These are phyloP conservation scores for Colletotrichum magnum DNA, from an alignment of 2,329 filamentous ascomycete genomes.

Conservation along the genomic window DNA sequence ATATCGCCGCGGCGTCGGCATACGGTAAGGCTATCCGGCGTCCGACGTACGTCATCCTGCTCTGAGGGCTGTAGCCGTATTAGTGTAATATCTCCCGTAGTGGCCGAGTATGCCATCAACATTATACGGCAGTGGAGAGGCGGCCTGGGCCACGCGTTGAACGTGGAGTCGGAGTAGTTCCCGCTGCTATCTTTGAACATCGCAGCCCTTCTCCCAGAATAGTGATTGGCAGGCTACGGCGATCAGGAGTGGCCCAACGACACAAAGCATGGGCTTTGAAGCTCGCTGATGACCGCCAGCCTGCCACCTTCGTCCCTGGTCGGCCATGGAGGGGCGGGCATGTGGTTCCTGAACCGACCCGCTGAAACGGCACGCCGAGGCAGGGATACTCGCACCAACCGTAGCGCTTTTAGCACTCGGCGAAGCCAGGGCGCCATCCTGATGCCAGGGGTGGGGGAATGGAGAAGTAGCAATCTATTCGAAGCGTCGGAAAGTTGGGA, in stretches of 20 bases:
- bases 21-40: slow-evolving; percentile 1
- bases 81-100: too few species aligned
- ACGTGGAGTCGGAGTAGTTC: neutral
- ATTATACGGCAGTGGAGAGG: neutral
- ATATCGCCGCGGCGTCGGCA: slow-evolving; percentile 12
- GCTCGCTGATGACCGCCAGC: neutral
- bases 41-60: slow-evolving; percentile 10
- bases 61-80: too few species aligned
- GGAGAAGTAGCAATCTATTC: slow-evolving; percentile 37
- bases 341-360: slow-evolving; percentile 37
- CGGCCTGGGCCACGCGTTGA: neutral
- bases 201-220: neutral
- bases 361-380: slow-evolving; percentile 32
- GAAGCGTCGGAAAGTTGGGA: slow-evolving; percentile 41
- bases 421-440: slow-evolving; percentile 18
- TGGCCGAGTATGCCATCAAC: too few species aligned
- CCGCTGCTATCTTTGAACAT: slow-evolving; percentile 3
- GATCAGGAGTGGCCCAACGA: slow-evolving; percentile 17
- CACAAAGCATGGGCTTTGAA: neutral
- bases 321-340: slow-evolving; percentile 18
- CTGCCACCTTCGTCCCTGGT: slow-evolving; percentile 21
- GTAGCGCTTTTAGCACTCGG: slow-evolving; percentile 21
- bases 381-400: slow-evolving; percentile 26
- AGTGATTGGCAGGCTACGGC: neutral
- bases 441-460: slow-evolving; percentile 21